Base-by-base conservation (phyloP, 352 stramenopile genomes). In the Globisporangium viniferum region DNA sequence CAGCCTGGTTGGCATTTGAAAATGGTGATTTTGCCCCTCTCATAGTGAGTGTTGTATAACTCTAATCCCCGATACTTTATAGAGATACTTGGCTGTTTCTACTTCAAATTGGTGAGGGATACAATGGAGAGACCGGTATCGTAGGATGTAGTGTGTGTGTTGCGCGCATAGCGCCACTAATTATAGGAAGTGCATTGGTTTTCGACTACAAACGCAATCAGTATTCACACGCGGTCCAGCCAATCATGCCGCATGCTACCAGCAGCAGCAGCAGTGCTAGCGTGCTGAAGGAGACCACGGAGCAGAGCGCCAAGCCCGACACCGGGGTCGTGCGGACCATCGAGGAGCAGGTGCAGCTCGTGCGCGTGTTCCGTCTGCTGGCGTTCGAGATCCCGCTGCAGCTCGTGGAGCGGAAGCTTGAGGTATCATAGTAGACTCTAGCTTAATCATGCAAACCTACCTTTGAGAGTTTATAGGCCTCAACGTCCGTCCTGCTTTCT, bases 321-420 rank as follows among this genome's bases (percentile, higher is more conserved):
- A 67, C 29, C 12, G 73, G 56, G 59, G 66, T 59, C 14, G 72
- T 79, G 20, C 79, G 75, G 58, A 91, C 76, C 29, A 82, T 94
- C 24, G 86, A 92, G 53, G 86, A 94, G 73, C 81, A 92, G 70
- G 70, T 92, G n/a, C 86, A 92, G 61, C 73, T 94, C 15, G 76
- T 78, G 15, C 78, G 86, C 59, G 78, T 93, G 20, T 93, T 94
- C 59, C 84, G 86, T 10, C 59, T 86, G 20, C 67, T 94, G 12
- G 77, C 82, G 1, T 89, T 94, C 53, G 83, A 93, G 12, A 78
- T 88, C 1, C 81, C 86, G 0, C 69, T 89, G 1, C 73, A 82
- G 55, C 78, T 82, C 9, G 57, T 91, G 29, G 79, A 90, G 6
- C 72, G 77, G 10, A 94, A 93, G 44, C 66, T 94, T 5, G 72